A percentile compares a stretch with the other conserved stretches of the same genome.
Evolutionary conservation across 139 green algal species (phyloP).

Genomic region (Chlamydomonas sp.): DNA sequence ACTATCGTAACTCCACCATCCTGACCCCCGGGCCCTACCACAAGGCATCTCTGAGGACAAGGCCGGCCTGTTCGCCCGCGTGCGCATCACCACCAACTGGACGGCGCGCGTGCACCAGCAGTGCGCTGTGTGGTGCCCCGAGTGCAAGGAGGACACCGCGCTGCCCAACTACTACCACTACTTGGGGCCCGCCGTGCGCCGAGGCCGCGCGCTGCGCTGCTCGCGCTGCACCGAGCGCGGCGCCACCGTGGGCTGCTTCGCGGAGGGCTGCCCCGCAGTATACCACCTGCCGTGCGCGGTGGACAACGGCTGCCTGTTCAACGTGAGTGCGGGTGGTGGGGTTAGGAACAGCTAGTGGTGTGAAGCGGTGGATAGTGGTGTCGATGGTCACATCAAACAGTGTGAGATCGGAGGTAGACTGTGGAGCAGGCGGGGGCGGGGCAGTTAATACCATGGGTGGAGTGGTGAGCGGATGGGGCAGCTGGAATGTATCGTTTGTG

Average conservation of each 20-base stretch:
- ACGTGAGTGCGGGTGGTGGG: background rate
- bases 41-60: constrained; percentile 11
- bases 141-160: constrained; percentile 32
- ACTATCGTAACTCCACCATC: background rate
- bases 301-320: constrained; percentile 5
- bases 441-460: too few species aligned
- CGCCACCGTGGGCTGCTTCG: constrained; percentile 36
- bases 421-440: too few species aligned
- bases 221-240: constrained; percentile 30
- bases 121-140: constrained; percentile 44
- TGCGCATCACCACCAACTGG: constrained; percentile 38
- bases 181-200: constrained; percentile 24
- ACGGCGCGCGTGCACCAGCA: constrained; percentile 34
- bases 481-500: too few species aligned
- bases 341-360: background rate
- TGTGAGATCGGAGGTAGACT: too few species aligned
- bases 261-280: constrained; percentile 38
- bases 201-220: constrained; percentile 38
- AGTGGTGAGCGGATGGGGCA: too few species aligned
- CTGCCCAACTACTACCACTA: constrained; percentile 31
- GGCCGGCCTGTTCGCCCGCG: constrained; percentile 14
- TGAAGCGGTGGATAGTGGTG: background rate
- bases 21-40: background rate
- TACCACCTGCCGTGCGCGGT: constrained; percentile 42
- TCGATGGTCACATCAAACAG: background rate